Conservation (phyloP, 495 filamentous ascomycete species). For the Barbatosphaeria neglecta region DNA sequence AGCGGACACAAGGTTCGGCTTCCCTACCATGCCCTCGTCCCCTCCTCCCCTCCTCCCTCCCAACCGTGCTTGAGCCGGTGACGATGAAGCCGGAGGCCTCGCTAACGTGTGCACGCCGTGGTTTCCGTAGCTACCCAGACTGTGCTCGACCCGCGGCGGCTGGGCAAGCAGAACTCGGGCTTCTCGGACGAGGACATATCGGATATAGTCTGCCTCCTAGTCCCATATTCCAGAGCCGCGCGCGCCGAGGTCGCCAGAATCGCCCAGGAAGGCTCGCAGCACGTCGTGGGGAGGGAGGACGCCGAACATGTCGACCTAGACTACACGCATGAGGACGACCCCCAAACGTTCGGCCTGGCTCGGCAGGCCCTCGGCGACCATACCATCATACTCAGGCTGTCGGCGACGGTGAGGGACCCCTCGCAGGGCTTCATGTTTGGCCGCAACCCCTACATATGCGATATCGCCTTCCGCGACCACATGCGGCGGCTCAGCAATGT, state of each 20-base stretch:
- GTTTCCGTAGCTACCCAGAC: slow-evolving; percentile 57
- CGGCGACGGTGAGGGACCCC: slow-evolving; percentile 53
- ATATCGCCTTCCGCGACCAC: slow-evolving; percentile 55
- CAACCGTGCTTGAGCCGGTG: slow-evolving; percentile 9
- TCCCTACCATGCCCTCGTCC: background rate
- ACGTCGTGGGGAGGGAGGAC: slow-evolving; percentile 24
- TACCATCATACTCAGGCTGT: slow-evolving; percentile 74
- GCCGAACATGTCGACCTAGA: slow-evolving; percentile 39
- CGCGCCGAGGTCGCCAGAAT: slow-evolving; percentile 51
- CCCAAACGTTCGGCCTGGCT: slow-evolving; percentile 29
- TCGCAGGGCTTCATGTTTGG: slow-evolving; percentile 72
- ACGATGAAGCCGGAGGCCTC: too few species aligned
- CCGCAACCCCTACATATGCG: slow-evolving; percentile 56
- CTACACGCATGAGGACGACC: slow-evolving; percentile 25
- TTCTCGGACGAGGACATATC: slow-evolving; percentile 68
- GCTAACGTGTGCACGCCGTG: background rate
- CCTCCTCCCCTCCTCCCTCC: background rate
- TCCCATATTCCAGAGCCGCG: slow-evolving; percentile 64
- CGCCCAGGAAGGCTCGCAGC: slow-evolving; percentile 26
- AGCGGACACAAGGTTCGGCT: slow-evolving; percentile 13
- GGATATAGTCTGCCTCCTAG: slow-evolving; percentile 81
- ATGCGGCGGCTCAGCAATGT: slow-evolving; percentile 65
- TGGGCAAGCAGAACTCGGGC: slow-evolving; percentile 64
- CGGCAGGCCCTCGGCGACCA: slow-evolving; percentile 37
- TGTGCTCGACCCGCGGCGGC: slow-evolving; percentile 64